Conservation (phyloP, 139 green algal genomes). For the Deuterostichococcus epilithicus region DNA sequence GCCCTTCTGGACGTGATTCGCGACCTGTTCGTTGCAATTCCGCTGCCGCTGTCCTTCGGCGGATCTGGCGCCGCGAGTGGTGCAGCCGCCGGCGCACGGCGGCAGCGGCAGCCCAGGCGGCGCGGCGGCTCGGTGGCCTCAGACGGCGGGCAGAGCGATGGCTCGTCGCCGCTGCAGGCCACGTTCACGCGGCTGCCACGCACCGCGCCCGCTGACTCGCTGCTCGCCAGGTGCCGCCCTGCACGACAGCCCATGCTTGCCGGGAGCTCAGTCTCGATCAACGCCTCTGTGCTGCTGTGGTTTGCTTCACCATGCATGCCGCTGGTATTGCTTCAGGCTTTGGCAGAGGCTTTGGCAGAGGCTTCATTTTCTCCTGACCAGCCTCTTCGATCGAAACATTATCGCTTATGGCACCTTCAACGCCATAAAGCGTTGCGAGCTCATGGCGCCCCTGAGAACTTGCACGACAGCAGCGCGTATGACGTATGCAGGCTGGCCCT, state of each 20-base stretch:
- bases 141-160: neutral
- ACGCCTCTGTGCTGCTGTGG: too few species aligned
- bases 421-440: too few species aligned
- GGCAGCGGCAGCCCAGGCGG: neutral
- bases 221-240: constrained; percentile 32
- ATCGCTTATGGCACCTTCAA: too few species aligned
- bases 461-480: too few species aligned
- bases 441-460: too few species aligned
- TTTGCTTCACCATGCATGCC: too few species aligned
- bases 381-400: too few species aligned
- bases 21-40: constrained; percentile 42
- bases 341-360: too few species aligned
- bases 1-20: constrained; percentile 45
- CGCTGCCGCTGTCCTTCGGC: neutral
- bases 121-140: neutral
- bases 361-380: too few species aligned
- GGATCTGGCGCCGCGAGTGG: neutral
- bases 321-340: too few species aligned
- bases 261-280: too few species aligned
- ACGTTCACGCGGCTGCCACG: neutral
- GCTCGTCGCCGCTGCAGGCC: neutral
- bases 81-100: too few species aligned
- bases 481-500: constrained; percentile 44
- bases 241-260: neutral
- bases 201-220: constrained; percentile 19